Percentiles rank a stretch among this genome's conserved stretches.
These are phyloP conservation scores for Termitomyces sp. DNA, from an alignment of 768 basidiomycete genomes.

Conservation along the genomic window DNA sequence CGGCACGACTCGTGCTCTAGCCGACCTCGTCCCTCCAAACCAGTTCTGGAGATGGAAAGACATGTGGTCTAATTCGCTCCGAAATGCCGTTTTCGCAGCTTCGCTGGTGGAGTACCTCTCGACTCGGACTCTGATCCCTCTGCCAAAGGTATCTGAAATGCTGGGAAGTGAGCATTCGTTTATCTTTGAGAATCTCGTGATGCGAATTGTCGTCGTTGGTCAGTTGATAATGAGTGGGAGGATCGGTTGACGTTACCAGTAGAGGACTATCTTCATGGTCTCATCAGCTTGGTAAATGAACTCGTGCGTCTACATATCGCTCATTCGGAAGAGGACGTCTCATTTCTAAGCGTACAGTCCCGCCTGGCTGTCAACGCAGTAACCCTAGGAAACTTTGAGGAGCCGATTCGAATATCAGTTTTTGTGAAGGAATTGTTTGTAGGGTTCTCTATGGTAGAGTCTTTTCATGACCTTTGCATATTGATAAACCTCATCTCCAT, in stretches of 20 bases:
- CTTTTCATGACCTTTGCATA: not conserved
- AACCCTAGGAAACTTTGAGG: conserved; percentile 77
- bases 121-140: conserved; percentile 51
- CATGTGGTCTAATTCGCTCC: conserved; percentile 70
- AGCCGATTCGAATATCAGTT: conserved; percentile 69
- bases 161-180: conserved; percentile 60
- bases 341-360: conserved; percentile 40
- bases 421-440: conserved; percentile 80
- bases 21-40: conserved; percentile 55
- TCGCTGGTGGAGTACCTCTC: conserved; percentile 64
- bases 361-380: conserved; percentile 77
- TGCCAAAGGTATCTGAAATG: conserved; percentile 43
- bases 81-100: conserved; percentile 61
- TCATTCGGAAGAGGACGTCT: not conserved
- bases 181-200: not conserved
- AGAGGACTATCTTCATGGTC: conserved; percentile 79
- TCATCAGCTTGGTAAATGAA: conserved; percentile 78
- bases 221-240: conserved; percentile 69
- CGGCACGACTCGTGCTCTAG: conserved; percentile 46
- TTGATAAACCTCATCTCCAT: not conserved
- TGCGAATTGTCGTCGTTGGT: conserved; percentile 30
- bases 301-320: conserved; percentile 41
- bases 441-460: conserved; percentile 75
- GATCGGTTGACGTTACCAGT: conserved; percentile 57
- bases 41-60: conserved; percentile 86